Percentiles rank a stretch among this genome's conserved stretches.
These are phyloP conservation scores for Aspergillus glaucus DNA, from an alignment of 2,329 filamentous ascomycete genomes.

Conservation along the genomic window DNA sequence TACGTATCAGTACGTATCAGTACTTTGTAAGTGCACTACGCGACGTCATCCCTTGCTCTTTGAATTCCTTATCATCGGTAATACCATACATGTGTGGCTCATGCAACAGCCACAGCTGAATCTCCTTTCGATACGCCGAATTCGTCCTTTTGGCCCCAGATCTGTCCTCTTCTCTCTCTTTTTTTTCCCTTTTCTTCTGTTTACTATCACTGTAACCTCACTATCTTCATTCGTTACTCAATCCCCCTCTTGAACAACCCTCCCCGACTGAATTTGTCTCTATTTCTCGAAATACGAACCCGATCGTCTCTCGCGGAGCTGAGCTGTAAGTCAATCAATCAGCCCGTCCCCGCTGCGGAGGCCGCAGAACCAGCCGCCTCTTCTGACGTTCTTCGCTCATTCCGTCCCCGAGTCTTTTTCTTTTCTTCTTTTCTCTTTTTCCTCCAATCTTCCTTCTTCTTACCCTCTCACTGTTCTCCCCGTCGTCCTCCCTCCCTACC, in stretches of 20 bases:
- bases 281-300: background rate
- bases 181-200: background rate
- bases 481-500: background rate
- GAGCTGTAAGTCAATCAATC: background rate
- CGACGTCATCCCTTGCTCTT: no score
- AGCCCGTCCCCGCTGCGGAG: conserved; percentile 10
- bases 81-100: background rate
- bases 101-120: background rate
- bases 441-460: conserved; percentile 7
- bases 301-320: background rate
- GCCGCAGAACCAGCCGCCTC: conserved; percentile 6
- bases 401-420: background rate
- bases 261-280: background rate
- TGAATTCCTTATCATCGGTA: background rate
- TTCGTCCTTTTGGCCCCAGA: background rate
- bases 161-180: background rate
- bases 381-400: conserved; percentile 3
- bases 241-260: background rate
- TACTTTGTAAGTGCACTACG: background rate
- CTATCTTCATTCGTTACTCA: background rate
- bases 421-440: background rate
- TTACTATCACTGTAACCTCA: background rate
- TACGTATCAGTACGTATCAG: background rate
- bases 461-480: conserved; percentile 1
- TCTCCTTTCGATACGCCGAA: no score